phyloP scores from a whole-genome alignment of 108 stramenopile species.

The Cyclotella cryptica region DNA sequence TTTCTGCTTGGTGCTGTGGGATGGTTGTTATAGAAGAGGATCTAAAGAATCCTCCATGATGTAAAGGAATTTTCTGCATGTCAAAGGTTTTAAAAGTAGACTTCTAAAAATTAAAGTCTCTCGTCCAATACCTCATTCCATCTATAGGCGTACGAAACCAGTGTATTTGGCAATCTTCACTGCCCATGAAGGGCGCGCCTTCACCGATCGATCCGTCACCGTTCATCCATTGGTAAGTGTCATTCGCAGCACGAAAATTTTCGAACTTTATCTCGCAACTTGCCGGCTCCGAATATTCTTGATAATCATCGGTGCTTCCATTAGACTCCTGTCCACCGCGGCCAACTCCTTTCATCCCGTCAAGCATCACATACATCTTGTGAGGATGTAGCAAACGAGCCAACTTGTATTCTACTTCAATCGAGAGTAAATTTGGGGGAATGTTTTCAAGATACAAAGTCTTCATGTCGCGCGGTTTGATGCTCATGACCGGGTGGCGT shows the following conservation, averaged over 20 bases:
- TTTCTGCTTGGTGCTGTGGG: not conserved
- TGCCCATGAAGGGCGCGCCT: constrained; percentile 19
- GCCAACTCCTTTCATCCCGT: constrained; percentile 54
- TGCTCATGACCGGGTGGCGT: constrained; percentile 68
- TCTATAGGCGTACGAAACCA: constrained; percentile 82
- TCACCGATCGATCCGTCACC: constrained; percentile 17
- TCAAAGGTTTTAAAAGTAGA: too few species aligned
- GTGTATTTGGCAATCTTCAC: constrained; percentile 50
- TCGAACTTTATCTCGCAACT: constrained; percentile 77
- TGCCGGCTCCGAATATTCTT: constrained; percentile 34
- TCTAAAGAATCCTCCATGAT: not conserved
- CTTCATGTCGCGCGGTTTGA: constrained; percentile 57
- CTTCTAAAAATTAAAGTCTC: constrained; percentile 59
- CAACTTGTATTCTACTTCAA: constrained; percentile 72
- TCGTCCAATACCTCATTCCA: constrained; percentile 78
- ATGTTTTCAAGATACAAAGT: constrained; percentile 78
- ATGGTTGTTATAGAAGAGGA: not conserved
- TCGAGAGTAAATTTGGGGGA: constrained; percentile 51
- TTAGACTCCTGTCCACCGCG: constrained; percentile 3
- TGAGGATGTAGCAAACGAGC: constrained; percentile 63
- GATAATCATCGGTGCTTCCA: constrained; percentile 6
- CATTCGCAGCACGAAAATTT: constrained; percentile 63
- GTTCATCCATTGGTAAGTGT: constrained; percentile 61
- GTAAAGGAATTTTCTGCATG: too few species aligned
- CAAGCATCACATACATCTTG: constrained; percentile 62